Evolutionary conservation across 495 filamentous ascomycete genomes (phyloP), one percentile per base, ranked within the genome.

Genomic region (Beverwykella pulmonaria): DNA sequence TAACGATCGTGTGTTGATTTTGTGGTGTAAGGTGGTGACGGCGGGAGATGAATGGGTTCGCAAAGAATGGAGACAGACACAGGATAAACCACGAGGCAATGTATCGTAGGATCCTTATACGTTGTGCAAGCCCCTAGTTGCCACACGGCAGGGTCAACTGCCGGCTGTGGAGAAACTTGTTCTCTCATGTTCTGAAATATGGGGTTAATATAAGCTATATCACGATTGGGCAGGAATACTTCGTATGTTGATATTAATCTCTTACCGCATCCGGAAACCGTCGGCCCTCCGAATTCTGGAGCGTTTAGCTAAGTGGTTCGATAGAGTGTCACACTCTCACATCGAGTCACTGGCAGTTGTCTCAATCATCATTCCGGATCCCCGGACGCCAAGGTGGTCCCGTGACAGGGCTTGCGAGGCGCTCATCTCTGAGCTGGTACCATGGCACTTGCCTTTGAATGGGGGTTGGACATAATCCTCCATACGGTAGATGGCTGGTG

Each of bases 181-280:
- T 67, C 50, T 56, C 32, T 22, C 30, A 55, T 61, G 61, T 55
- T 57, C 57, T 60, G 58, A 61, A 53, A 67, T 67, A 67, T 67
- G 58, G 57, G 64, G 64, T 67, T 61, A 61, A 66, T 66, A 27
- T 66, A 66, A 53, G n/a, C 30, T 27, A 57, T 61, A 49, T 61
- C 55, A 61, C 54, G 57, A 67, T 67, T 61, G 64, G 64, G 64
- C 55, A 60, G 32, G 30, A 50, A 32, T 39, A 59, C 64, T 58
- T 67, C 49, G 57, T 67, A 32, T 32, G 39, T 52, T 29, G 7
- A 47, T 49, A 67, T 55, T 61, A 53, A 25, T 36, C 53, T n/a
- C 32, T 32, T 32, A 6, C 62, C 62, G 19, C 61, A 57, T 64
- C 34, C 27, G 63, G 63, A 30, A 60, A 48, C 26, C 3, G 14